A percentile compares a stretch with the other conserved stretches of the same genome.
Conservation (phyloP, 208 protist genomes). For the Crithidia mellificae region DNA sequence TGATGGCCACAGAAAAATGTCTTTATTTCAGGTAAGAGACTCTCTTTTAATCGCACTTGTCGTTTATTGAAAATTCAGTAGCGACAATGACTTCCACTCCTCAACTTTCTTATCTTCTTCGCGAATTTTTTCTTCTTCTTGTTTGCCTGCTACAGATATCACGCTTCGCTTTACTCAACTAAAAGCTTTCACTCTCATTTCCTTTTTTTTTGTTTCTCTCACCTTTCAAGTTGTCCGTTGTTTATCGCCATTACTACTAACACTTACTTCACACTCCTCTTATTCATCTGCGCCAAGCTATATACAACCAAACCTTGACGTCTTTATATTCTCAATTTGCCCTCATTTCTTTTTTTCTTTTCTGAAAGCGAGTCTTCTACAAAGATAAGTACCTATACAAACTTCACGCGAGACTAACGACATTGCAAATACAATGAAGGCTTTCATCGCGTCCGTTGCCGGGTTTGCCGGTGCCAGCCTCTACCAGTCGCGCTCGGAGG, state of each 20-base stretch:
- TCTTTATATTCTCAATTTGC: conserved; percentile 8
- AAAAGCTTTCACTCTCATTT: not conserved
- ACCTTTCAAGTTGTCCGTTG: not conserved
- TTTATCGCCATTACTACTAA: conserved; percentile 14
- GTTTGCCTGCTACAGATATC: not conserved
- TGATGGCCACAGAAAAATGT: no score
- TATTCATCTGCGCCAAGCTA: not conserved
- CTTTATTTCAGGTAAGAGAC: no score
- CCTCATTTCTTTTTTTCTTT: conserved; percentile 2
- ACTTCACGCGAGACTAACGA: no score
- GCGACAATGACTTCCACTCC: no score
- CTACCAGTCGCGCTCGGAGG: conserved; percentile 33
- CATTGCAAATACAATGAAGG: conserved; percentile 47
- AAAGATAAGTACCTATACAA: no score
- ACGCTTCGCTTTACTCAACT: not conserved
- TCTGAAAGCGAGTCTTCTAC: not conserved
- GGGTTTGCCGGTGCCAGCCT: conserved; percentile 37
- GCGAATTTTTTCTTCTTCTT: no score
- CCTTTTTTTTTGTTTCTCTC: not conserved
- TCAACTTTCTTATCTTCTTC: no score
- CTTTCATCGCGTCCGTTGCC: conserved; percentile 35
- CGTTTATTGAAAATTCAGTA: no score
- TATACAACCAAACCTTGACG: not conserved
- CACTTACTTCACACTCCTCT: not conserved
- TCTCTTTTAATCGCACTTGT: no score